Percentiles rank a stretch among this genome's conserved stretches.
Conservation (phyloP, 208 protist species). For the Crithidia bombi region DNA sequence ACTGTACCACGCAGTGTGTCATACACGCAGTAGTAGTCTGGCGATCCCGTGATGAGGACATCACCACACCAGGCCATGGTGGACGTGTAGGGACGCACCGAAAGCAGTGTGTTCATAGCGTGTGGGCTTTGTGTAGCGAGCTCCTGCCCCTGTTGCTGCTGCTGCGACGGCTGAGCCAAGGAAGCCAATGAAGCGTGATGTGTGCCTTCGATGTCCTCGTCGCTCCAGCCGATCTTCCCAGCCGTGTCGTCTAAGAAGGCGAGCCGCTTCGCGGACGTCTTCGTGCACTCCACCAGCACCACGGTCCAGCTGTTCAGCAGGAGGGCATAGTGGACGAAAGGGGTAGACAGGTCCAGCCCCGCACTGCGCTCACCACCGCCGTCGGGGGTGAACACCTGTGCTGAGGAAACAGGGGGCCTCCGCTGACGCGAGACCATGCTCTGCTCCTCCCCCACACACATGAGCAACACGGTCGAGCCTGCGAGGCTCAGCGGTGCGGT, state of each 20-base stretch:
- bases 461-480: conserved; percentile 5
- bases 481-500: neutral
- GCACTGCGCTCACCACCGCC: neutral
- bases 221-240: conserved; percentile 6
- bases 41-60: conserved; percentile 25
- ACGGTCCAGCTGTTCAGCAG: conserved; percentile 13
- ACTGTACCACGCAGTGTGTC: conserved; percentile 25
- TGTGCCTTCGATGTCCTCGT: neutral
- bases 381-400: neutral
- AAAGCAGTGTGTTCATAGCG: neutral
- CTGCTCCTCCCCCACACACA: conserved; percentile 25
- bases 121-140: neutral
- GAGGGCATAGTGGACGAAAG: conserved; percentile 17
- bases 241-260: neutral
- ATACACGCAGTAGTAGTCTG: conserved; percentile 24
- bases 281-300: conserved; percentile 22
- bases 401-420: neutral
- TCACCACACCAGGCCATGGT: conserved; percentile 34
- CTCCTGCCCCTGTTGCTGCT: neutral
- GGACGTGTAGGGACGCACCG: conserved; percentile 13
- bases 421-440: neutral
- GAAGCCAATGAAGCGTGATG: neutral
- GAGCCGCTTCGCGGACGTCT: conserved; percentile 2
- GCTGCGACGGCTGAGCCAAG: neutral
- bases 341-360: neutral